phyloP scores from a whole-genome alignment of 306 rosid species.

The Inga oerstediana region DNA sequence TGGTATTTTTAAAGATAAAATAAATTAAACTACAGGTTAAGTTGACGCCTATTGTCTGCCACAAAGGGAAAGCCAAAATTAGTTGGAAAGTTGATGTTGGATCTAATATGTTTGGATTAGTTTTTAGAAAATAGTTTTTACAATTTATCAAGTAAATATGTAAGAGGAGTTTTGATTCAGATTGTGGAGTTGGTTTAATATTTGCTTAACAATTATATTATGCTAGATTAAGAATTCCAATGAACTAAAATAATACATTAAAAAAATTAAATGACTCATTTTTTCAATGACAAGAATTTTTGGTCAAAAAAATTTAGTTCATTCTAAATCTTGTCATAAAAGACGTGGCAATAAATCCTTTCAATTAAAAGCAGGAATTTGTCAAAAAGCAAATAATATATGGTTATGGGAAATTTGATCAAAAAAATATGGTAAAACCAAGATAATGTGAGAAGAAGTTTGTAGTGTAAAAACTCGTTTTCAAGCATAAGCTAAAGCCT shows the following conservation, averaged over 20 bases:
- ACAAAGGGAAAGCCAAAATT: slow-evolving; percentile 21
- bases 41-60: background rate
- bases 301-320: background rate
- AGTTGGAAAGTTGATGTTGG: slow-evolving; percentile 33
- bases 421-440: no score
- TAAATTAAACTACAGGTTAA: background rate
- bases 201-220: background rate
- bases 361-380: background rate
- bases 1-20: no score
- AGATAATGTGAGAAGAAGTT: no score
- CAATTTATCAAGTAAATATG: no score
- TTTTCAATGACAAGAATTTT: background rate
- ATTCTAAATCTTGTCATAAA: background rate
- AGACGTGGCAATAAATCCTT: background rate
- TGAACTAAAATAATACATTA: background rate
- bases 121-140: no score
- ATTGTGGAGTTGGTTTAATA: background rate
- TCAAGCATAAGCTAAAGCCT: no score
- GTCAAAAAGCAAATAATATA: no score
- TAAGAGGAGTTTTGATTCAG: no score
- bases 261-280: background rate
- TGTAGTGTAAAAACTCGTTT: no score
- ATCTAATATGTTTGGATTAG: no score
- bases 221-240: background rate
- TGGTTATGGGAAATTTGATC: no score